A percentile compares a stretch with the other conserved stretches of the same genome.
Evolutionary conservation across 305 asterid species (phyloP).

Genomic region (Fraxinus floribunda): DNA sequence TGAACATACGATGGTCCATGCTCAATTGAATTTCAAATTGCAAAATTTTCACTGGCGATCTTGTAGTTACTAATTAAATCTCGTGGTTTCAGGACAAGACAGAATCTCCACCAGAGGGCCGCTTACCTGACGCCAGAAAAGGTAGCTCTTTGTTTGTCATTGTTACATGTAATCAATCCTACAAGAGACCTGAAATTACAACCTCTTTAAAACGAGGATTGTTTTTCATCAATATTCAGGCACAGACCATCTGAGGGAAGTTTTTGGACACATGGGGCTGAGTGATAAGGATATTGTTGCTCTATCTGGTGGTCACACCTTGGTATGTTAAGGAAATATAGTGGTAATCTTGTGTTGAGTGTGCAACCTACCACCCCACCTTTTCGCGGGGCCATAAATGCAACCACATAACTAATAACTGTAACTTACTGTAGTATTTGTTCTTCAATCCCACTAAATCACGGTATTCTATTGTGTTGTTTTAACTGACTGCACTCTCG

Average conservation of each 20-base stretch:
- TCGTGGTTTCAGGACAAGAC: slow-evolving; percentile 48
- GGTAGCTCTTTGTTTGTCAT: slow-evolving; percentile 25
- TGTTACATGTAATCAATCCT: background rate
- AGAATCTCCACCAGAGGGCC: slow-evolving; percentile 69
- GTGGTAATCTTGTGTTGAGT: background rate
- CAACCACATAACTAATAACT: background rate
- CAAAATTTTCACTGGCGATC: background rate
- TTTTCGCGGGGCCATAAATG: background rate
- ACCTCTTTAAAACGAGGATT: background rate
- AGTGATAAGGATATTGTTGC: slow-evolving; percentile 75
- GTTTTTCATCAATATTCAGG: slow-evolving; percentile 33
- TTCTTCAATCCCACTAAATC: background rate
- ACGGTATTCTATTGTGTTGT: background rate
- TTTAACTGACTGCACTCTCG: background rate
- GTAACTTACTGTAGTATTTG: background rate
- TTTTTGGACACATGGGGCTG: slow-evolving; percentile 79
- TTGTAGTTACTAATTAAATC: background rate
- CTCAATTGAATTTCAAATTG: background rate
- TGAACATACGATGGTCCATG: background rate
- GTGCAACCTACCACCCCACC: background rate
- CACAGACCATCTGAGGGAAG: slow-evolving; percentile 66
- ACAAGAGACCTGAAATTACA: background rate
- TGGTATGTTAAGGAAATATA: slow-evolving; percentile 34
- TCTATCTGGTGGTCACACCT: slow-evolving; percentile 73
- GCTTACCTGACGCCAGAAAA: slow-evolving; percentile 64